These are phyloP conservation scores for Acanthamoeba pearcei DNA, from an alignment of 208 protist species.

Conservation along the genomic window DNA sequence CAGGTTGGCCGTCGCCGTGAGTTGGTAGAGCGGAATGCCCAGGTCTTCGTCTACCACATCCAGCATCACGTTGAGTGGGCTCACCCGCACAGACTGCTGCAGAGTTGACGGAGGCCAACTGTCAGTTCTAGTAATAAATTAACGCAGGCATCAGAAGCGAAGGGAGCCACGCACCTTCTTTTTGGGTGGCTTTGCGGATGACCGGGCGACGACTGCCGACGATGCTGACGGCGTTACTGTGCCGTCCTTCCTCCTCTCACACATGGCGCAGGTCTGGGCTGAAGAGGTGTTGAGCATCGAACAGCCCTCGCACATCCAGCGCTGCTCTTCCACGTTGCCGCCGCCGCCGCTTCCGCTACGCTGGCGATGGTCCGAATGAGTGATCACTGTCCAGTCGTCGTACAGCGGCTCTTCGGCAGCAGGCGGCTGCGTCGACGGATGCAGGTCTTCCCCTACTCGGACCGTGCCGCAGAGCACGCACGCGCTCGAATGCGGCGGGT, in stretches of 20 bases:
- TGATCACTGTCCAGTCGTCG: conserved; percentile 13
- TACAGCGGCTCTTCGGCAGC: neutral
- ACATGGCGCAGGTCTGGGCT: neutral
- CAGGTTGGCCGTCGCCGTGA: neutral
- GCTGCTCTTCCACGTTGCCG: neutral
- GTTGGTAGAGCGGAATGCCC: conserved; percentile 2
- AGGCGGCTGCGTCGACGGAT: neutral
- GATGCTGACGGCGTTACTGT: neutral
- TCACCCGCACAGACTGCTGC: neutral
- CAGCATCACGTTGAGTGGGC: neutral
- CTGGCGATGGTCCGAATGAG: neutral
- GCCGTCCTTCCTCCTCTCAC: neutral
- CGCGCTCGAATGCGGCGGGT: neutral
- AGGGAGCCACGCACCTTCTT: neutral
- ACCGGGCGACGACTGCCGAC: neutral
- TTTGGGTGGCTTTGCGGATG: neutral
- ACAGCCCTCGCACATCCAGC: conserved; percentile 10
- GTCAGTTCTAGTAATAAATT: too few relatives aligned
- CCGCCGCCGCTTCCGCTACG: neutral
- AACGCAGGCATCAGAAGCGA: neutral
- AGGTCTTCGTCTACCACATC: neutral
- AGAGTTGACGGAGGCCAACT: neutral
- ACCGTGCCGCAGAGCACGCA: conserved; percentile 2
- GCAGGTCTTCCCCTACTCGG: neutral
- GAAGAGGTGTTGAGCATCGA: neutral